Percentiles rank a stretch among this genome's conserved stretches.
Conservation (phyloP, 768 basidiomycete genomes). For the Calocybe gangraenosa region DNA sequence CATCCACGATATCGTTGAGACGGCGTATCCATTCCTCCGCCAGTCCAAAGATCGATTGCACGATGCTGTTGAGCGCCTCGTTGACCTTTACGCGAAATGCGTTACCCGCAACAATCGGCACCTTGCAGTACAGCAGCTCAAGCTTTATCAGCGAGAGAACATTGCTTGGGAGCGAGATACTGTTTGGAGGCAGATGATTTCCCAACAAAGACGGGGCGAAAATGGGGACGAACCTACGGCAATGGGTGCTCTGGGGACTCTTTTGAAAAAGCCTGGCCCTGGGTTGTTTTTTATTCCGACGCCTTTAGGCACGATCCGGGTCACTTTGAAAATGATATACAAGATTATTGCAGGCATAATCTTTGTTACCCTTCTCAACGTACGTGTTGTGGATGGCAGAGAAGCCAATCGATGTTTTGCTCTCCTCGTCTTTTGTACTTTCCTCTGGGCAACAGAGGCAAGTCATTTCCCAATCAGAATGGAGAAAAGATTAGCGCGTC, state of each 20-base stretch:
- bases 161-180: constrained; percentile 98
- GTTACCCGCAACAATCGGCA: constrained; percentile 69
- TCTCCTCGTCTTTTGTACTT: constrained; percentile 82
- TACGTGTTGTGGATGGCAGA: constrained; percentile 49
- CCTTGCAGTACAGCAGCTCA: constrained; percentile 76
- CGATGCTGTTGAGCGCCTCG: constrained; percentile 50
- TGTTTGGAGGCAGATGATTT: constrained; percentile 96
- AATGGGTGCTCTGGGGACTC: constrained; percentile 44
- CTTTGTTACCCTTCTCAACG: constrained; percentile 59
- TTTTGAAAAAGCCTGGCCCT: constrained; percentile 40
- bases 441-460: constrained; percentile 97
- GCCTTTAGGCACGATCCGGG: constrained; percentile 58
- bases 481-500: no score
- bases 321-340: constrained; percentile 62
- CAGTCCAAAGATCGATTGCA: constrained; percentile 60
- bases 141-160: constrained; percentile 84
- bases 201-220: constrained; percentile 70
- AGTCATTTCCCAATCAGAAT: constrained; percentile 20
- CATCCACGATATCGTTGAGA: constrained; percentile 66
- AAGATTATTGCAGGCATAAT: constrained; percentile 52
- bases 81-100: constrained; percentile 80
- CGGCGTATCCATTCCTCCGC: constrained; percentile 62
- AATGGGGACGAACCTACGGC: constrained; percentile 22
- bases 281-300: constrained; percentile 56
- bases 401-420: constrained; percentile 91